Percentiles rank a stretch among this genome's conserved stretches.
phyloP scores from a whole-genome alignment of 345 rosid species.

The Eucalyptus grandis region DNA sequence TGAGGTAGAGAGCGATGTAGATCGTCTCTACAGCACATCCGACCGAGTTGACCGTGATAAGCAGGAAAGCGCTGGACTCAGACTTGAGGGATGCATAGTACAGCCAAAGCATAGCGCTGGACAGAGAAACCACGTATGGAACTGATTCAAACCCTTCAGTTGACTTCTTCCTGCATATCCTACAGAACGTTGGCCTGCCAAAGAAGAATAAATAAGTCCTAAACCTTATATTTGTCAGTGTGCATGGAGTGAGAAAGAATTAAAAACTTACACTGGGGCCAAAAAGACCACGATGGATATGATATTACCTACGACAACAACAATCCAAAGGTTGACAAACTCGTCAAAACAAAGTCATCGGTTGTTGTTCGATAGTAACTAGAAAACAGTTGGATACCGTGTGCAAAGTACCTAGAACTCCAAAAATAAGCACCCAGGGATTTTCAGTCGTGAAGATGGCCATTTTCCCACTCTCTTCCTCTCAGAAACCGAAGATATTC shows the following conservation, averaged over 20 bases:
- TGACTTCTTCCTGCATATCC: conserved; percentile 44
- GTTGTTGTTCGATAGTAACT: background rate
- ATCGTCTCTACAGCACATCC: conserved; percentile 63
- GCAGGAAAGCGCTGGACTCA: conserved; percentile 33
- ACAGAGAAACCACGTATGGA: conserved; percentile 44
- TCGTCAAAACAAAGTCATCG: background rate
- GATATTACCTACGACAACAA: conserved; percentile 31
- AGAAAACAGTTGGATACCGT: background rate
- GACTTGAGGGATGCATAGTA: conserved; percentile 46
- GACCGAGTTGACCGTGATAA: conserved; percentile 70
- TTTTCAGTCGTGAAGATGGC: background rate
- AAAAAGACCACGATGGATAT: conserved; percentile 47
- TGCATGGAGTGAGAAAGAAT: background rate
- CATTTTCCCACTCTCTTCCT: background rate
- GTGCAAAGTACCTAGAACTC: conserved; percentile 7
- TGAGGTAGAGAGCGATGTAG: conserved; percentile 44
- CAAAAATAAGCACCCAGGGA: conserved; percentile 11
- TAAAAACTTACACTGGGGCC: conserved; percentile 54
- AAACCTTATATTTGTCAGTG: background rate
- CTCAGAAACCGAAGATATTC: background rate
- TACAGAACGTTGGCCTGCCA: conserved; percentile 40
- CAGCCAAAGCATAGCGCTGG: conserved; percentile 50
- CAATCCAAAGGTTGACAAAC: background rate
- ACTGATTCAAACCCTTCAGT: conserved; percentile 57
- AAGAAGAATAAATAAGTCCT: background rate